Evolutionary conservation across 177 flowering plant species (phyloP), one percentile per base, ranked within the genome.

Genomic region (Vitis hybrid): DNA sequence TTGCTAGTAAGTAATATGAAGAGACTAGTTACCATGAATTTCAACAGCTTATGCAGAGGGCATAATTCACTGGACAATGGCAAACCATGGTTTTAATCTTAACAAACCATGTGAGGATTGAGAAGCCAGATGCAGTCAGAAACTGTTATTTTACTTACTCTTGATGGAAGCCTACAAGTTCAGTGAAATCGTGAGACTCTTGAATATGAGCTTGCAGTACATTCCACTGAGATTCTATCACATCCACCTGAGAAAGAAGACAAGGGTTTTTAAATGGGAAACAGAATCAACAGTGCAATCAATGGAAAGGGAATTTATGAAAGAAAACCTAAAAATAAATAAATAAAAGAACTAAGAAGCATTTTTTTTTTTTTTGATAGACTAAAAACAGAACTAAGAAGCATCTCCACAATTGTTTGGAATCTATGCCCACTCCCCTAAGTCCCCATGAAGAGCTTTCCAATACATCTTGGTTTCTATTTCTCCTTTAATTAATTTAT

Each of bases 141-240:
- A 57, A 2, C 60, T 3, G 32, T 30, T 30, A 21, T 58, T 73
- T 61, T 65, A 81, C 98, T 85, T 85, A 96, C 99, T 93, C 97
- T 79, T 91, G 98, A 80, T 96, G 99, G 76, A 89, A 92, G 68
- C 87, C 90, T 57, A 93, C 99, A 60, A 93, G 93, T 71, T 92
- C 94, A 50, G 97, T 88, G 74, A 93, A 96, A 85, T 93, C 99
- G 71, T 79, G 91, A 73, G 98, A 93, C 72, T 88, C 92, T 74
- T 88, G 91, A 68, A 93, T 89, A 79, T 79, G 96, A 68, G 86
- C 80, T 87, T 95, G 99, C 81, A 93, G 80, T 54, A 88, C 83
- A 72, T 93, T 93, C 97, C 98, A 95, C 68, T 96, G 98, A 72
- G 99, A 92, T 80, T 96, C 98, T 75, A 96, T 96, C 70, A 93